Base-by-base conservation (phyloP, 2,329 filamentous ascomycete species). In the Penicillium sp. region DNA sequence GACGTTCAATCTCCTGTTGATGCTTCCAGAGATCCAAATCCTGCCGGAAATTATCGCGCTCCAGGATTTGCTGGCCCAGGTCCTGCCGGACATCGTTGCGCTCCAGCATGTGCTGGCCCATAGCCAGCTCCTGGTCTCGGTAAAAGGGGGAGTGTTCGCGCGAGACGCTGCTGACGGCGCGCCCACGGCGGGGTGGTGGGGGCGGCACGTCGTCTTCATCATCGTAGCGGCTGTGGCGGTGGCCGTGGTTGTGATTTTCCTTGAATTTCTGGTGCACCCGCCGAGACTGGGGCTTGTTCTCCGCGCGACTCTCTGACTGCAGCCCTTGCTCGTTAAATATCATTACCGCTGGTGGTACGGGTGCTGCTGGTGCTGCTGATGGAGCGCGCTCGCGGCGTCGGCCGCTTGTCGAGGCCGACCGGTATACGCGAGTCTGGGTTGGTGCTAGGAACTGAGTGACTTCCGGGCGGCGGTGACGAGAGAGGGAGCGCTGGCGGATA, bases 331-430 rank as follows among this genome's bases (percentile, higher is more conserved):
- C 62, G 55, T 73, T 73, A 49, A 74, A 63, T 37, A 72, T 67
- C 49, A 74, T 67, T 12, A 69, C 61, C 12, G 67, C 61, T 11
- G 60, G 64, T 30, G 43, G 63, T 50, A 6, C 16, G 5, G 22
- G 40, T 2, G 43, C 30, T 35, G 43, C 17, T 5, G 43, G 43
- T 35, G 43, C 17, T 30, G 36, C 62, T 50, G 5, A n/a, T 16
- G 17, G 48, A n/a, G n/a, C n/a, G 3, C 57, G 59, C 7, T 65
- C 63, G 17, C 60, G 61, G 16, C 56, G 64, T 19, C 71, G 72
- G 9, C 60, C 65, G 14, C 73, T 72, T 4, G 70, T 74, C 7
- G 73, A 76, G 6, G 66, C 63, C 3, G 73, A 75, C 5, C 73
- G 72, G 35, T 67, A 65, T 6, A 73, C 49, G 31, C 60, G 63